These are phyloP conservation scores for Hypoxylon sp. DNA, from an alignment of 2,329 filamentous ascomycete species.

Conservation along the genomic window DNA sequence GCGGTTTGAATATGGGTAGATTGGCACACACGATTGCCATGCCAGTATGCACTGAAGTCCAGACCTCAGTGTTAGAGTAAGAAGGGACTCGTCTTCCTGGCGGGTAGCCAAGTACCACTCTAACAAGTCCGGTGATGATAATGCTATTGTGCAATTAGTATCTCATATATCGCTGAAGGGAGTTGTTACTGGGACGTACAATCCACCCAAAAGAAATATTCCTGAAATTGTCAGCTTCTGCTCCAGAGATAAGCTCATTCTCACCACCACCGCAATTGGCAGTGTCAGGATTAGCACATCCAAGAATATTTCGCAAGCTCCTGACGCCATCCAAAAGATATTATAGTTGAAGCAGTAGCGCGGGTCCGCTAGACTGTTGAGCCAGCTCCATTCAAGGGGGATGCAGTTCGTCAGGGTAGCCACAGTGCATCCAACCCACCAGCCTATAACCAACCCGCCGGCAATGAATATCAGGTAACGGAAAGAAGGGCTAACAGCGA, in stretches of 20 bases:
- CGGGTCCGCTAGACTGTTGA: slow-evolving; percentile 30
- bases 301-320: slow-evolving; percentile 35
- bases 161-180: too few relatives aligned
- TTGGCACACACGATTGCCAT: slow-evolving; percentile 40
- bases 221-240: slow-evolving; percentile 28
- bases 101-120: slow-evolving; percentile 23
- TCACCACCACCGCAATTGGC: slow-evolving; percentile 32
- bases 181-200: slow-evolving; percentile 23
- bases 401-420: slow-evolving; percentile 46
- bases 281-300: slow-evolving; percentile 40
- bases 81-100: slow-evolving; percentile 20
- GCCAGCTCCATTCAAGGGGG: slow-evolving; percentile 41
- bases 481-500: slow-evolving; percentile 46
- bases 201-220: slow-evolving; percentile 39
- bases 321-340: slow-evolving; percentile 39
- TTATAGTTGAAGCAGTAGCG: slow-evolving; percentile 44
- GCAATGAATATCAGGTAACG: slow-evolving; percentile 43
- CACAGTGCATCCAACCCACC: slow-evolving; percentile 46
- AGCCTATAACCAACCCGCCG: slow-evolving; percentile 37
- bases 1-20: slow-evolving; percentile 35
- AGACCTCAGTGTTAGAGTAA: slow-evolving; percentile 31
- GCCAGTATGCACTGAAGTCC: slow-evolving; percentile 34
- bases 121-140: slow-evolving; percentile 33
- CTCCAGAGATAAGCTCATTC: slow-evolving; percentile 25
- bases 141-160: slow-evolving; percentile 1